Conservation (phyloP, 441 rosid species). For the Kokia cookei region DNA sequence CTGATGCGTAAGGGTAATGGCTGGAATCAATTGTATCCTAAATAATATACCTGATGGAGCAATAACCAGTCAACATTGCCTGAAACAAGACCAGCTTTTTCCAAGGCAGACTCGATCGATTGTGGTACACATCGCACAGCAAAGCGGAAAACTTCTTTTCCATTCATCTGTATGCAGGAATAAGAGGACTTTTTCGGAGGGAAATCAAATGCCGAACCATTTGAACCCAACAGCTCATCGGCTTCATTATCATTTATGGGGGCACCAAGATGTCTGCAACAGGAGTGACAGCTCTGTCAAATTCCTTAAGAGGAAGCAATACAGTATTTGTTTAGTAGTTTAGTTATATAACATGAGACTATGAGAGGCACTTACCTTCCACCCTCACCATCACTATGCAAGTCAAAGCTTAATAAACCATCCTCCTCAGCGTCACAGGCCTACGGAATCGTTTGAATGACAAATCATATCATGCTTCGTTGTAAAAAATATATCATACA, state of each 20-base stretch:
- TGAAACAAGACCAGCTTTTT: constrained; percentile 69
- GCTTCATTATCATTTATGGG: constrained; percentile 31
- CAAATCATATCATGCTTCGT: background rate
- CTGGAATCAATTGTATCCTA: background rate
- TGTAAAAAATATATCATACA: background rate
- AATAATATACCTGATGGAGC: constrained; percentile 83
- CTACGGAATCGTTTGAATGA: constrained; percentile 32
- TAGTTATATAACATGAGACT: background rate
- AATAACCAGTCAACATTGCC: constrained; percentile 84
- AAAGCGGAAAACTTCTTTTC: constrained; percentile 94
- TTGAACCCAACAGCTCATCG: constrained; percentile 43
- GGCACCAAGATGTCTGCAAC: constrained; percentile 68
- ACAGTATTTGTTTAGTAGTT: background rate
- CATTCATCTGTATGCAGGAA: constrained; percentile 87
- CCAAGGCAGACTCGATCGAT: constrained; percentile 66
- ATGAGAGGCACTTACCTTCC: constrained; percentile 41
- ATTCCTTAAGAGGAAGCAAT: background rate
- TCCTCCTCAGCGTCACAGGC: constrained; percentile 83
- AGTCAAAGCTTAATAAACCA: constrained; percentile 75
- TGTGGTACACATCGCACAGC: constrained; percentile 86
- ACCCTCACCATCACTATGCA: constrained; percentile 90
- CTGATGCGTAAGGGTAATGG: background rate
- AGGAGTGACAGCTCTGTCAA: constrained; percentile 9
- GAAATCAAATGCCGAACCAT: constrained; percentile 60
- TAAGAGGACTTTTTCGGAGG: constrained; percentile 57